These are phyloP conservation scores for Acer yangbiense DNA, from an alignment of 345 rosid genomes.

Conservation along the genomic window DNA sequence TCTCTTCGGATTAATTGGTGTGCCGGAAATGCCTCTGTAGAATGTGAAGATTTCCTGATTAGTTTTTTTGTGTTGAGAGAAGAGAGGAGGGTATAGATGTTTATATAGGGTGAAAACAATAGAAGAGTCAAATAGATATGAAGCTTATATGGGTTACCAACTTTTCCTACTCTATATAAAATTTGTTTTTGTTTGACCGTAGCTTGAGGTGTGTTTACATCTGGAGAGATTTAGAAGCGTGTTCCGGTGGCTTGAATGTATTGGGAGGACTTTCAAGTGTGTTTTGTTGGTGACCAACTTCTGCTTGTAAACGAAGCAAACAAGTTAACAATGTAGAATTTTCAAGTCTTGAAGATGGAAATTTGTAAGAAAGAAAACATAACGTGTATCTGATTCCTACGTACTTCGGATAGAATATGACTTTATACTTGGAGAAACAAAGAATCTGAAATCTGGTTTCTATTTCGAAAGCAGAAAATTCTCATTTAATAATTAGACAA, in stretches of 20 bases:
- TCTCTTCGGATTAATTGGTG: background rate
- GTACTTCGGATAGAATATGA: conserved; percentile 14
- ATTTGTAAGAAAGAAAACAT: conserved; percentile 29
- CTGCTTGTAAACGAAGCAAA: background rate
- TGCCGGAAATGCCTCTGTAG: conserved; percentile 10
- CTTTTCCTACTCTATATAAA: conserved; percentile 26
- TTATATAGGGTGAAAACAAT: conserved; percentile 30
- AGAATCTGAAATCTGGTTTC: background rate
- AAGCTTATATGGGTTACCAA: conserved; percentile 46
- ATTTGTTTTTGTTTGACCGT: conserved; percentile 1
- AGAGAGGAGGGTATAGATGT: conserved; percentile 17
- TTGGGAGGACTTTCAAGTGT: background rate
- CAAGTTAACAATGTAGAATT: background rate
- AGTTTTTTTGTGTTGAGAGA: conserved; percentile 22
- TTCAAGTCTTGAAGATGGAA: conserved; percentile 8
- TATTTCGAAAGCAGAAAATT: conserved; percentile 11
- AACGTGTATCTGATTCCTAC: conserved; percentile 30
- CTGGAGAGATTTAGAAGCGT: background rate
- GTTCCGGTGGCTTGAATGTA: background rate
- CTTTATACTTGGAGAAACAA: background rate
- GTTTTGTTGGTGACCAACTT: conserved; percentile 38
- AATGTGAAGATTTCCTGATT: conserved; percentile 10
- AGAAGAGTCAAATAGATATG: conserved; percentile 25
- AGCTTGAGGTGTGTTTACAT: conserved; percentile 2
- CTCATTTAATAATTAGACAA: background rate